phyloP scores from a whole-genome alignment of 2,329 filamentous ascomycete species.

The Raffaelea deltoideospora region DNA sequence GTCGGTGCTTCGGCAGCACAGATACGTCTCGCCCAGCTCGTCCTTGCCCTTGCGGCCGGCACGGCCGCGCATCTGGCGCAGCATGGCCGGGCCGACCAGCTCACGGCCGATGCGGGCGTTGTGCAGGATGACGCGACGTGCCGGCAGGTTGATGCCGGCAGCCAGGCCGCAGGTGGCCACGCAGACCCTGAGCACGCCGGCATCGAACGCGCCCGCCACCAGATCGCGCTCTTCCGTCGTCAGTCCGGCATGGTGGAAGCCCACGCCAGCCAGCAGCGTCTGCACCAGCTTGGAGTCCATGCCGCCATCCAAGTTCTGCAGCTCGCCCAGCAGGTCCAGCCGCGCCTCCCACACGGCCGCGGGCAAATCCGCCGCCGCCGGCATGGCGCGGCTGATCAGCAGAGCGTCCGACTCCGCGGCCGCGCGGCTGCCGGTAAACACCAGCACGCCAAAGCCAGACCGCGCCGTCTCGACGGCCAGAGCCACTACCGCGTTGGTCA shows the following conservation, averaged over 20 bases:
- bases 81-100: conserved; percentile 62
- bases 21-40: conserved; percentile 60
- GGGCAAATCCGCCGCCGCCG: conserved; percentile 28
- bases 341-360: conserved; percentile 38
- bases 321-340: conserved; percentile 47
- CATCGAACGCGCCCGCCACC: conserved; percentile 55
- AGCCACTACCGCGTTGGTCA: conserved; percentile 56
- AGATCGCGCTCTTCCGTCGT: conserved; percentile 63
- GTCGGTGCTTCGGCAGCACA: conserved; percentile 56
- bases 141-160: conserved; percentile 67
- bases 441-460: conserved; percentile 54
- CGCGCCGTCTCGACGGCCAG: conserved; percentile 53
- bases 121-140: conserved; percentile 60
- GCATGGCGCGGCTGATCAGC: conserved; percentile 52
- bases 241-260: conserved; percentile 57
- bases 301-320: conserved; percentile 45
- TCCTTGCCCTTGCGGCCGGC: conserved; percentile 69
- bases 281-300: conserved; percentile 50
- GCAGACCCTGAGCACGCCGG: conserved; percentile 51
- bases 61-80: conserved; percentile 67
- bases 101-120: conserved; percentile 63
- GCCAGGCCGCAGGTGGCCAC: conserved; percentile 67
- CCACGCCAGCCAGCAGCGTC: conserved; percentile 51
- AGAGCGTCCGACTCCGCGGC: conserved; percentile 54
- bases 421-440: conserved; percentile 58